phyloP scores from a whole-genome alignment of 176 grass and related monocot species.

The Alopecurus myosuroides region DNA sequence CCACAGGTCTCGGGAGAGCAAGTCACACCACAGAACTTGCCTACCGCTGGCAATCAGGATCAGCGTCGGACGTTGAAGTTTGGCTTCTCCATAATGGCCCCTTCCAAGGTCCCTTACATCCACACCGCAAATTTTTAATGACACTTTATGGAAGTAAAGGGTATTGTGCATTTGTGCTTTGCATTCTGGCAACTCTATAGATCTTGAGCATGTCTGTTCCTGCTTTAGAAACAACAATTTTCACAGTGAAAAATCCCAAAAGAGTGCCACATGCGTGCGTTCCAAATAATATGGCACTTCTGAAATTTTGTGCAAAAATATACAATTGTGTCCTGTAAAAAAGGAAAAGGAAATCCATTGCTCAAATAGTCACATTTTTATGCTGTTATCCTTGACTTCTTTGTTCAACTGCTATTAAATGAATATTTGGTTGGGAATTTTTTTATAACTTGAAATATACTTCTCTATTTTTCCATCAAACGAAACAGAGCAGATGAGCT shows the following conservation, averaged over 20 bases:
- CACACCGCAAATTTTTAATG: neutral
- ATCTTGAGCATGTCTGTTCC: neutral
- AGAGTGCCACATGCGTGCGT: neutral
- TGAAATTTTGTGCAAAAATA: neutral
- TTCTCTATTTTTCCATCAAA: neutral
- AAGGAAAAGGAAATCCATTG: neutral
- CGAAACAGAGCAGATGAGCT: neutral
- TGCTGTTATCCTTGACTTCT: neutral
- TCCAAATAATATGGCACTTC: neutral
- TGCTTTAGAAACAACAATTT: neutral
- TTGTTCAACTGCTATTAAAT: too few species aligned
- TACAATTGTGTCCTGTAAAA: neutral
- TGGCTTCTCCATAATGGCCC: slow-evolving; percentile 67
- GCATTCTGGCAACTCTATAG: neutral
- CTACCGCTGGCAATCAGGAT: slow-evolving; percentile 45
- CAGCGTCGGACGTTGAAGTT: slow-evolving; percentile 82
- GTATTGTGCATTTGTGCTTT: neutral
- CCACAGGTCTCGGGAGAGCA: slow-evolving; percentile 24
- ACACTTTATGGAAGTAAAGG: neutral
- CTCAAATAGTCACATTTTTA: neutral
- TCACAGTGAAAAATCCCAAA: neutral
- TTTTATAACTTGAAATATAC: neutral
- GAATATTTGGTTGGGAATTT: neutral
- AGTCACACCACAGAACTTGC: slow-evolving; percentile 17
- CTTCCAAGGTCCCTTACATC: slow-evolving; percentile 53